Evolutionary conservation across 768 basidiomycete genomes (phyloP).

Genomic region (Rhodosporidiobolus sp.): DNA sequence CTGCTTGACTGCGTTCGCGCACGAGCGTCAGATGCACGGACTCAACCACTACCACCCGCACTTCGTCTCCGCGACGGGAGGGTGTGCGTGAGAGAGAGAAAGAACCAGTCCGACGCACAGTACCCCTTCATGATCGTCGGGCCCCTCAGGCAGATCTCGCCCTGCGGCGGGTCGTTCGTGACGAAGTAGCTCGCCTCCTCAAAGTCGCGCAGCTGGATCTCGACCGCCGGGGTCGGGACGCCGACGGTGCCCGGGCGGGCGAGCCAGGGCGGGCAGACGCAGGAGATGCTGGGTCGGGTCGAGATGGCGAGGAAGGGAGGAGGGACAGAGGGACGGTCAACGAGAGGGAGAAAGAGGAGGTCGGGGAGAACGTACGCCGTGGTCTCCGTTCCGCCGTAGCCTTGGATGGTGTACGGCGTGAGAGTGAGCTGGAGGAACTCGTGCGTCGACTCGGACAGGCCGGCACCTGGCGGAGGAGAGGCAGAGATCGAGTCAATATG

Average conservation of each 20-base stretch:
- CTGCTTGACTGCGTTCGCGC: slow-evolving; percentile 58
- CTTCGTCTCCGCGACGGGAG: not conserved
- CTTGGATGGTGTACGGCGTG: slow-evolving; percentile 73
- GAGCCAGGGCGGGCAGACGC: slow-evolving; percentile 76
- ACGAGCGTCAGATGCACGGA: too few species aligned
- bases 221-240: slow-evolving; percentile 78
- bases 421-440: slow-evolving; percentile 79
- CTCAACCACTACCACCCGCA: not conserved
- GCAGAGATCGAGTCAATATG: too few species aligned
- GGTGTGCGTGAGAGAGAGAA: not conserved
- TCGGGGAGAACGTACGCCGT: slow-evolving; percentile 52
- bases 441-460: slow-evolving; percentile 79
- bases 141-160: slow-evolving; percentile 87
- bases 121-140: slow-evolving; percentile 82
- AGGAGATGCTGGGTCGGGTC: slow-evolving; percentile 61
- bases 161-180: slow-evolving; percentile 56
- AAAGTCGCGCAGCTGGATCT: slow-evolving; percentile 81
- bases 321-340: not conserved
- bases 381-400: slow-evolving; percentile 85
- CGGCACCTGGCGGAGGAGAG: slow-evolving; percentile 53
- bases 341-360: not conserved
- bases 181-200: slow-evolving; percentile 74
- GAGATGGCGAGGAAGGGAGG: too few species aligned
- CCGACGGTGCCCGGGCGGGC: slow-evolving; percentile 74
- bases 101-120: slow-evolving; percentile 53